A percentile compares a stretch with the other conserved stretches of the same genome.
Conservation (phyloP, 306 rosid genomes). For the Sicyos edulis region DNA sequence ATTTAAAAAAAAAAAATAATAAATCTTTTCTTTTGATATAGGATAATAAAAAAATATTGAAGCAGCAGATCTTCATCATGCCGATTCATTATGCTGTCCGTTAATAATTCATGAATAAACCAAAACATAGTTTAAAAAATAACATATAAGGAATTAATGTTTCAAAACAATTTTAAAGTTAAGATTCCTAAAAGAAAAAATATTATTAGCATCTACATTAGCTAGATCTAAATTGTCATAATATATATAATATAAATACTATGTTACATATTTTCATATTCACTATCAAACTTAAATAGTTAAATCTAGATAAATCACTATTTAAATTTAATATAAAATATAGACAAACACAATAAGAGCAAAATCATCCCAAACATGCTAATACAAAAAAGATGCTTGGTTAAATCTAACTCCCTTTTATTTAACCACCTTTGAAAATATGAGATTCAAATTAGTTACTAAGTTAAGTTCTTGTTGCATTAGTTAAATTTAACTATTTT, state of each 20-base stretch:
- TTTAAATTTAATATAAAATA: background rate
- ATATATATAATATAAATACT: too few species aligned
- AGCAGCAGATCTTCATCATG: background rate
- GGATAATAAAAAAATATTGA: too few species aligned
- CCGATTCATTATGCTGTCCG: background rate
- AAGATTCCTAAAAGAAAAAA: background rate
- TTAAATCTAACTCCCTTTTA: too few species aligned
- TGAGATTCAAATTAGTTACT: too few species aligned
- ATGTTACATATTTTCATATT: background rate
- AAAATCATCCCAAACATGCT: background rate
- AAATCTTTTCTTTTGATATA: too few species aligned
- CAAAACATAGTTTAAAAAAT: background rate
- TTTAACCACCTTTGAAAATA: too few species aligned
- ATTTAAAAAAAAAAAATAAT: too few species aligned
- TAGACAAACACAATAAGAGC: background rate
- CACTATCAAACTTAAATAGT: background rate
- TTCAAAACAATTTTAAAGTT: background rate
- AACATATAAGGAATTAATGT: background rate
- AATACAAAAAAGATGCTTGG: too few species aligned
- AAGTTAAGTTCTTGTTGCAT: too few species aligned
- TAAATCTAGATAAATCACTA: too few species aligned
- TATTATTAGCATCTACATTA: background rate
- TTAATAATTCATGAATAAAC: background rate
- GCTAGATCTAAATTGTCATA: background rate
- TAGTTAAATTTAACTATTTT: too few species aligned